Conservation (phyloP, 2,329 filamentous ascomycete genomes). For the Phoma sp. region DNA sequence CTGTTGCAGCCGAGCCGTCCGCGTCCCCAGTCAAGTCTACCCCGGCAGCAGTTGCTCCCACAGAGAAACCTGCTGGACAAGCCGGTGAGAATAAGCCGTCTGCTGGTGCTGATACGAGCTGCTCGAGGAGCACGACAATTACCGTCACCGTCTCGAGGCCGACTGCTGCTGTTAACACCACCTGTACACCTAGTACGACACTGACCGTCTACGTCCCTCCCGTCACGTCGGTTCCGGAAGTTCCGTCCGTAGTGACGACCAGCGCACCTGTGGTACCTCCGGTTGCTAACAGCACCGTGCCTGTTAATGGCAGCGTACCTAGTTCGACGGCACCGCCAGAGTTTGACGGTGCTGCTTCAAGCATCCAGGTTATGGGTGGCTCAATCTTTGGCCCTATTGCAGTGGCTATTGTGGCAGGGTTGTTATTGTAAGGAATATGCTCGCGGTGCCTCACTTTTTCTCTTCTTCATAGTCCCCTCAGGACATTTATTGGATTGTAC, state of each 20-base stretch:
- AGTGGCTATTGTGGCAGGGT: slow-evolving; percentile 27
- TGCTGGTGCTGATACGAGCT: slow-evolving; percentile 15
- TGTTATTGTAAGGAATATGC: slow-evolving; percentile 31
- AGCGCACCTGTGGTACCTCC: slow-evolving; percentile 18
- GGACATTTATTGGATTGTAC: slow-evolving; percentile 19
- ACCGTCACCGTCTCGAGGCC: slow-evolving; percentile 27
- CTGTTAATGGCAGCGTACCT: slow-evolving; percentile 33
- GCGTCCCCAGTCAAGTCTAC: slow-evolving; percentile 6
- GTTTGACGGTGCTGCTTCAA: slow-evolving; percentile 37
- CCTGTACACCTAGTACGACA: slow-evolving; percentile 35
- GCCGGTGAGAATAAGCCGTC: slow-evolving; percentile 22
- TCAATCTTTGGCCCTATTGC: slow-evolving; percentile 30
- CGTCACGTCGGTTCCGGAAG: slow-evolving; percentile 13
- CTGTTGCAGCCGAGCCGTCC: slow-evolving; percentile 4
- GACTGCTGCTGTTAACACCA: slow-evolving; percentile 17
- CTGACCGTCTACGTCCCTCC: slow-evolving; percentile 36
- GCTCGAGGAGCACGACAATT: slow-evolving; percentile 31
- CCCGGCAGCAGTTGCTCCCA: slow-evolving; percentile 9
- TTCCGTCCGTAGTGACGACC: slow-evolving; percentile 12
- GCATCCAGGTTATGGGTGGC: slow-evolving; percentile 20
- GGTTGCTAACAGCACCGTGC: slow-evolving; percentile 31
- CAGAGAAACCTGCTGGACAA: slow-evolving; percentile 21
- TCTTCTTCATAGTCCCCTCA: slow-evolving; percentile 14
- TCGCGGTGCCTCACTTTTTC: not conserved
- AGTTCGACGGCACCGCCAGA: slow-evolving; percentile 22